Percentiles rank a stretch among this genome's conserved stretches.
phyloP scores from a whole-genome alignment of 345 rosid genomes.

The Aurinia saxatilis region DNA sequence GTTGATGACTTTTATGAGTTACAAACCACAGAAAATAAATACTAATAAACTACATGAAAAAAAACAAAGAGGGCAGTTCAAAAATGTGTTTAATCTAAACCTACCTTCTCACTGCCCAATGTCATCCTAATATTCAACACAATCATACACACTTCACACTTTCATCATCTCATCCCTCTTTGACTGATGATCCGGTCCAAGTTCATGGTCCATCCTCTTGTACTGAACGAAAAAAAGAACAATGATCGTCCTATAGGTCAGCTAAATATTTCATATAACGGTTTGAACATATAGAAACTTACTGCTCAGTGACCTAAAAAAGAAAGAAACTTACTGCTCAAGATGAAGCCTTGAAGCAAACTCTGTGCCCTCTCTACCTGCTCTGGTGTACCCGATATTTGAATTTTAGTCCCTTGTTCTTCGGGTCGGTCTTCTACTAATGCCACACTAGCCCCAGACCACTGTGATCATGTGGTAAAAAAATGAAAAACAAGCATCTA shows the following conservation, averaged over 20 bases:
- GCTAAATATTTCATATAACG: background rate
- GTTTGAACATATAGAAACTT: slow-evolving; percentile 26
- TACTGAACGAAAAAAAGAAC: slow-evolving; percentile 38
- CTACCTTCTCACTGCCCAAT: slow-evolving; percentile 1
- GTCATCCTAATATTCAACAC: slow-evolving; percentile 13
- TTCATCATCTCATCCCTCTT: background rate
- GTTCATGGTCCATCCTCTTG: slow-evolving; percentile 65
- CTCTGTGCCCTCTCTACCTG: slow-evolving; percentile 97
- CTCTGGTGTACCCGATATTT: slow-evolving; percentile 92
- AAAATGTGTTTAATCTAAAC: slow-evolving; percentile 7
- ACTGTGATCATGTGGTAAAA: slow-evolving; percentile 34
- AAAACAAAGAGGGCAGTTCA: background rate
- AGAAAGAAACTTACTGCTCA: slow-evolving; percentile 82
- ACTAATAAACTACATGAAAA: slow-evolving; percentile 13
- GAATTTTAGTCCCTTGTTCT: slow-evolving; percentile 58
- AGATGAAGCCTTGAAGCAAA: slow-evolving; percentile 92
- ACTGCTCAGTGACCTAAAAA: no score
- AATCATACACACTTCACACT: slow-evolving; percentile 9
- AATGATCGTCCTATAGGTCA: background rate
- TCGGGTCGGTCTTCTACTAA: slow-evolving; percentile 73
- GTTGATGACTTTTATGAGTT: background rate
- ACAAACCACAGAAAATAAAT: background rate
- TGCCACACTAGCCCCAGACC: slow-evolving; percentile 87
- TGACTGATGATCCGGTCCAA: slow-evolving; percentile 2
- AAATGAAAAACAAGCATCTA: background rate